phyloP scores from a whole-genome alignment of 2,329 filamentous ascomycete species.

The Calycina herbarum region DNA sequence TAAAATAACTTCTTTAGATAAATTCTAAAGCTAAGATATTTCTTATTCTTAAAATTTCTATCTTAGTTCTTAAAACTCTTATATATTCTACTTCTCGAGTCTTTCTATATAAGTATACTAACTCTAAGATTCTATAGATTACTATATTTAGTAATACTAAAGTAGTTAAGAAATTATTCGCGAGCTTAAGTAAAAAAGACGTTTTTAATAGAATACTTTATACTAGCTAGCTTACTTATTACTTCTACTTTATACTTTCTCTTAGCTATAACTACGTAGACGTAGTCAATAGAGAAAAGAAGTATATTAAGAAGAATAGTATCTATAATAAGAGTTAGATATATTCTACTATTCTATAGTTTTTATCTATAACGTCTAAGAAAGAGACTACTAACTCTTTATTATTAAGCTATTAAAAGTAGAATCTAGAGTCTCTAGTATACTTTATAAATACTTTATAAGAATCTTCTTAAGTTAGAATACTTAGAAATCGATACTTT shows the following conservation, averaged over 20 bases:
- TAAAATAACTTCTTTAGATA: no score
- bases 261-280: constrained; percentile 28
- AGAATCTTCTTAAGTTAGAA: not conserved
- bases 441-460: constrained; percentile 12
- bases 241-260: constrained; percentile 36
- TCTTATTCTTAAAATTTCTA: no score
- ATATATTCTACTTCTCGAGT: no score
- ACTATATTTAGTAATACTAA: constrained; percentile 25
- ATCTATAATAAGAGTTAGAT: not conserved
- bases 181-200: constrained; percentile 10
- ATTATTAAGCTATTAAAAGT: constrained; percentile 2
- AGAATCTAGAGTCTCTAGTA: constrained; percentile 13
- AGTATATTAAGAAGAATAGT: not conserved
- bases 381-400: not conserved
- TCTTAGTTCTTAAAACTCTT: no score
- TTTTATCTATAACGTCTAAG: not conserved
- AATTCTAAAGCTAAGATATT: no score
- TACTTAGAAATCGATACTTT: not conserved
- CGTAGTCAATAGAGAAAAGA: not conserved
- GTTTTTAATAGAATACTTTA: constrained; percentile 33
- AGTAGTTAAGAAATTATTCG: constrained; percentile 8
- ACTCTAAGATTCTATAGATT: no score
- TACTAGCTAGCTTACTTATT: constrained; percentile 44
- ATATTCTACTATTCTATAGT: not conserved
- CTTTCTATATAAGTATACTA: no score